Conservation (phyloP, 495 filamentous ascomycete species). For the Annulohypoxylon maeteangense region DNA sequence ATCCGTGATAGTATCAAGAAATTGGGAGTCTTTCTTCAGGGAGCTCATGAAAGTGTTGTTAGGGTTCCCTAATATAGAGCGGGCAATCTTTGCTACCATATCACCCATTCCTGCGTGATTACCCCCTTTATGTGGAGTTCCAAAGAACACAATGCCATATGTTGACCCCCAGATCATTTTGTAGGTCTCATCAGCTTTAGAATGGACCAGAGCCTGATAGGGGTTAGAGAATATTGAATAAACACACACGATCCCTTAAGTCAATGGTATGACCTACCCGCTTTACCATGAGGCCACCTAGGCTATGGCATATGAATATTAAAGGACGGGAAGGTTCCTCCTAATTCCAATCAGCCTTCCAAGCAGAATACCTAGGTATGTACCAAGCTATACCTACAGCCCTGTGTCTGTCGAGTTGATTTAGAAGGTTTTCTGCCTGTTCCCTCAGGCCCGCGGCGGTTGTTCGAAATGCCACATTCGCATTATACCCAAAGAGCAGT, state of each 20-base stretch:
- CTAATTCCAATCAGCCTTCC: neutral
- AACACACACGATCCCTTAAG: neutral
- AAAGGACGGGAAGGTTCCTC: slow-evolving; percentile 23
- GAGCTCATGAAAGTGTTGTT: slow-evolving; percentile 43
- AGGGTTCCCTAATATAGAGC: slow-evolving; percentile 38
- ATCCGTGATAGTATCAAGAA: slow-evolving; percentile 30
- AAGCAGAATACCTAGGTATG: too few species aligned
- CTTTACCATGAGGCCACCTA: slow-evolving; percentile 44
- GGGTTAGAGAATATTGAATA: slow-evolving; percentile 3
- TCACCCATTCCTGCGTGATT: slow-evolving; percentile 43
- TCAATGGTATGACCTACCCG: slow-evolving; percentile 10
- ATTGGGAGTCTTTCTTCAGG: slow-evolving; percentile 34
- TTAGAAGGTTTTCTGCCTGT: slow-evolving; percentile 48
- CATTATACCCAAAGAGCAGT: slow-evolving; percentile 54
- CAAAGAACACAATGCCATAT: slow-evolving; percentile 44
- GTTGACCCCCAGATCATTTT: slow-evolving; percentile 39
- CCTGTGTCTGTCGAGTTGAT: slow-evolving; percentile 28
- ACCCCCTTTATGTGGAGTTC: slow-evolving; percentile 33
- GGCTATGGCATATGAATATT: slow-evolving; percentile 44
- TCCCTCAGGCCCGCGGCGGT: slow-evolving; percentile 47
- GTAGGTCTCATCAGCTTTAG: slow-evolving; percentile 39
- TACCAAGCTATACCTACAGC: neutral
- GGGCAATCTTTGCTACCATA: slow-evolving; percentile 38
- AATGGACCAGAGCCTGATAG: slow-evolving; percentile 29
- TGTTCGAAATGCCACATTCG: slow-evolving; percentile 47